Percentiles rank a stretch among this genome's conserved stretches.
phyloP scores from a whole-genome alignment of 2,329 filamentous ascomycete species.

The Penicillium sp. region DNA sequence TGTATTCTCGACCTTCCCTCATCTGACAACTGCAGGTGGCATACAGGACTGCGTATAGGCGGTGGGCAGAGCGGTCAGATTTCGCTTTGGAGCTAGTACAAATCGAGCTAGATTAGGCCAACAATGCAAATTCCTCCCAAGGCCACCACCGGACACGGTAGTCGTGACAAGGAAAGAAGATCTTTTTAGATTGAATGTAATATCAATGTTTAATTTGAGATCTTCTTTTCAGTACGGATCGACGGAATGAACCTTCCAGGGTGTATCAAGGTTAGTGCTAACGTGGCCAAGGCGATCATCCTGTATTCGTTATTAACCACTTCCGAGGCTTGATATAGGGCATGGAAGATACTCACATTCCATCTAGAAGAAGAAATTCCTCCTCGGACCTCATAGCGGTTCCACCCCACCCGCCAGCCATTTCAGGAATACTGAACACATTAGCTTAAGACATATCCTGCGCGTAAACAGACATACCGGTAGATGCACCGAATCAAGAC shows the following conservation, averaged over 20 bases:
- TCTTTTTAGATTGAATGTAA: too few relatives aligned
- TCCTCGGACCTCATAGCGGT: too few relatives aligned
- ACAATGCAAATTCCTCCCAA: too few relatives aligned
- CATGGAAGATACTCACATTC: conserved; percentile 40
- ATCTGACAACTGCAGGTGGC: too few relatives aligned
- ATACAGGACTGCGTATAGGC: too few relatives aligned
- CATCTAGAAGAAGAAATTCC: conserved; percentile 50
- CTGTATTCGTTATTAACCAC: conserved; percentile 22
- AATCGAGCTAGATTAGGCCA: too few relatives aligned
- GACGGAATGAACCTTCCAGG: conserved; percentile 47
- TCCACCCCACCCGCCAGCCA: conserved; percentile 54
- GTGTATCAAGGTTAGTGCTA: conserved; percentile 45
- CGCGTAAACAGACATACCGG: conserved; percentile 30
- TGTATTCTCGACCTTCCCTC: too few relatives aligned
- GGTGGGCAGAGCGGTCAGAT: too few relatives aligned
- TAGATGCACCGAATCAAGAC: conserved; percentile 47
- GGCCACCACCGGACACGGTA: too few relatives aligned
- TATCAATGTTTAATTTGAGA: neutral
- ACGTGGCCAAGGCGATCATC: conserved; percentile 47
- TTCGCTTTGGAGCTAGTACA: too few relatives aligned
- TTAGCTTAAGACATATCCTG: neutral
- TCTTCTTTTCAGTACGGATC: conserved; percentile 28
- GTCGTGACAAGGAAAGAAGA: too few relatives aligned
- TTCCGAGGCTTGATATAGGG: neutral
- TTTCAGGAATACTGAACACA: conserved; percentile 46